phyloP scores from a whole-genome alignment of 768 basidiomycete species.

The Hygrophorus pudorinus region DNA sequence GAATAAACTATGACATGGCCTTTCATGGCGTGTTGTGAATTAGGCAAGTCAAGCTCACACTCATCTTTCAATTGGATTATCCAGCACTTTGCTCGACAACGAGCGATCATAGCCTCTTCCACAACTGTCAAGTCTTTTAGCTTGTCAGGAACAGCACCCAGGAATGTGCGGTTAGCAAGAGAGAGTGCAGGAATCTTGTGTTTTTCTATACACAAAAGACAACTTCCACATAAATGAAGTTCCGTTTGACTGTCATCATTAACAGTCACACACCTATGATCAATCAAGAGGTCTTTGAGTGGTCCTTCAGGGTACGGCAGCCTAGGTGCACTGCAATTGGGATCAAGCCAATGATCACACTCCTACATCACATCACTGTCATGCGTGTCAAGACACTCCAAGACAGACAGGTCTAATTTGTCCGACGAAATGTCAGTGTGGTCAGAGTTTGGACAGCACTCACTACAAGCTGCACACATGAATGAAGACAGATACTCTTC shows the following conservation, averaged over 20 bases:
- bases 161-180: conserved; percentile 20
- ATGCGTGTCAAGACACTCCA: neutral
- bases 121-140: conserved; percentile 24
- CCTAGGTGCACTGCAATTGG: neutral
- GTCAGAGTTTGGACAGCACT: neutral
- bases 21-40: conserved; percentile 21
- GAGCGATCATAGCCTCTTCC: too few species aligned
- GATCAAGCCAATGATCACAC: neutral
- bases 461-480: conserved; percentile 1
- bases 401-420: neutral
- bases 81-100: conserved; percentile 25
- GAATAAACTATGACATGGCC: conserved; percentile 35
- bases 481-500: neutral
- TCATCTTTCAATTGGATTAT: conserved; percentile 25
- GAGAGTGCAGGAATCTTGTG: conserved; percentile 17
- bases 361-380: neutral
- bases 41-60: conserved; percentile 1
- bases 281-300: conserved; percentile 1
- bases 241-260: neutral
- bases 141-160: conserved; percentile 21
- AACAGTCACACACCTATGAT: conserved; percentile 1
- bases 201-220: conserved; percentile 9
- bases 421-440: neutral
- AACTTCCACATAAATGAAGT: conserved; percentile 15
- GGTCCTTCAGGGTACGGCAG: conserved; percentile 1